These are phyloP conservation scores for Leucogyrophana mollusca DNA, from an alignment of 768 basidiomycete species.

Conservation along the genomic window DNA sequence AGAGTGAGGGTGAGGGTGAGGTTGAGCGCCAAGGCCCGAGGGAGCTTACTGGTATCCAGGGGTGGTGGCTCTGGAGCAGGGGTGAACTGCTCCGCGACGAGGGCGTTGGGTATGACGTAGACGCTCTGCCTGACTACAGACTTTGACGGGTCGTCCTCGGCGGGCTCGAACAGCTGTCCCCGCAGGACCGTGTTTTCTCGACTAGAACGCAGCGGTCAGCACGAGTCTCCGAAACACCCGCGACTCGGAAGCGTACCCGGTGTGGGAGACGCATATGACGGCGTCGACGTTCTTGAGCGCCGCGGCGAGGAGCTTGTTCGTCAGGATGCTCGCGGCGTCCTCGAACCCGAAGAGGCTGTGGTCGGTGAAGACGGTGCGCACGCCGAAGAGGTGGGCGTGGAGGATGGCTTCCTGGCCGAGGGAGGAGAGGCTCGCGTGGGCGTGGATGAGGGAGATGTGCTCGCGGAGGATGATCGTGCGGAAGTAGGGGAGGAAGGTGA, in stretches of 20 bases:
- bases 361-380: constrained; percentile 94
- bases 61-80: constrained; percentile 50
- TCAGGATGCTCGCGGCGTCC: constrained; percentile 94
- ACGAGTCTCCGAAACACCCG: too few species aligned
- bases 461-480: constrained; percentile 88
- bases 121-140: constrained; percentile 56
- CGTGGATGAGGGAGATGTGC: constrained; percentile 83
- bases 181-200: constrained; percentile 97
- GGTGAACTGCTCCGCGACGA: constrained; percentile 83
- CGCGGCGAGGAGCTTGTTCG: constrained; percentile 90
- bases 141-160: constrained; percentile 40
- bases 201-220: constrained; percentile 38
- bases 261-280: constrained; percentile 95
- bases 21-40: too few species aligned
- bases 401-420: constrained; percentile 92
- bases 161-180: constrained; percentile 66
- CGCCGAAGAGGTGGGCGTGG: constrained; percentile 82
- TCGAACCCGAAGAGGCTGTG: constrained; percentile 97
- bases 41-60: constrained; percentile 54
- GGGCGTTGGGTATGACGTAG: constrained; percentile 92
- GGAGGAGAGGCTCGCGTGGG: constrained; percentile 87
- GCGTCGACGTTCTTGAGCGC: constrained; percentile 90
- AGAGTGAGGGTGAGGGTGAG: too few species aligned
- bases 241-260: constrained; percentile 67
- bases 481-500: constrained; percentile 89